Percentiles rank a stretch among this genome's conserved stretches.
phyloP scores from a whole-genome alignment of 805 yeast species.

The Kuraishia hungarica region DNA sequence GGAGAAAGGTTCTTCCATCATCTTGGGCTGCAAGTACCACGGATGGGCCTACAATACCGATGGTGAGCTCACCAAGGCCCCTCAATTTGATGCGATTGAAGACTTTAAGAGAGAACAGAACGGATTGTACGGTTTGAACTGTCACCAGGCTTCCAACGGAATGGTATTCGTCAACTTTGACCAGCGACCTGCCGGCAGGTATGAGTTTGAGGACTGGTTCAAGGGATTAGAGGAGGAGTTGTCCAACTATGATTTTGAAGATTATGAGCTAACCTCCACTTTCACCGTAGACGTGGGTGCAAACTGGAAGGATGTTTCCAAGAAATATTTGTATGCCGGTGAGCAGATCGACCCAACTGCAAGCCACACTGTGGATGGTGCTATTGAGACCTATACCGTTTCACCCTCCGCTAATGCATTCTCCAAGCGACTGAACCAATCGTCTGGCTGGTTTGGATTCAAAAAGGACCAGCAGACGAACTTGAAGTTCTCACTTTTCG shows the following conservation, averaged over 20 bases:
- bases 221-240: conserved; percentile 42
- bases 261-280: conserved; percentile 56
- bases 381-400: conserved; percentile 24
- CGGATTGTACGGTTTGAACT: conserved; percentile 43
- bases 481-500: conserved; percentile 52
- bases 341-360: not conserved
- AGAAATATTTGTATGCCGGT: not conserved
- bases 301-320: conserved; percentile 49
- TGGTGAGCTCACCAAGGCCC: conserved; percentile 51
- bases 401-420: conserved; percentile 17
- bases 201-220: conserved; percentile 43
- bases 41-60: conserved; percentile 60
- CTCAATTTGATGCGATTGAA: conserved; percentile 49
- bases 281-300: conserved; percentile 53
- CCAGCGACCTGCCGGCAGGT: conserved; percentile 28
- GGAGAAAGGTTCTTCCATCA: conserved; percentile 45
- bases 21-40: conserved; percentile 53
- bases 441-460: conserved; percentile 41
- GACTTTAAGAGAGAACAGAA: conserved; percentile 51
- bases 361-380: conserved; percentile 21
- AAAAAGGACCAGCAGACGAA: conserved; percentile 20
- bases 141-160: conserved; percentile 48
- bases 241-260: conserved; percentile 49
- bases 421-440: not conserved
- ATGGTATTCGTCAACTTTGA: conserved; percentile 50